Conservation (phyloP, 2,329 filamentous ascomycete species). For the Aspergillus pseudoterreus region DNA sequence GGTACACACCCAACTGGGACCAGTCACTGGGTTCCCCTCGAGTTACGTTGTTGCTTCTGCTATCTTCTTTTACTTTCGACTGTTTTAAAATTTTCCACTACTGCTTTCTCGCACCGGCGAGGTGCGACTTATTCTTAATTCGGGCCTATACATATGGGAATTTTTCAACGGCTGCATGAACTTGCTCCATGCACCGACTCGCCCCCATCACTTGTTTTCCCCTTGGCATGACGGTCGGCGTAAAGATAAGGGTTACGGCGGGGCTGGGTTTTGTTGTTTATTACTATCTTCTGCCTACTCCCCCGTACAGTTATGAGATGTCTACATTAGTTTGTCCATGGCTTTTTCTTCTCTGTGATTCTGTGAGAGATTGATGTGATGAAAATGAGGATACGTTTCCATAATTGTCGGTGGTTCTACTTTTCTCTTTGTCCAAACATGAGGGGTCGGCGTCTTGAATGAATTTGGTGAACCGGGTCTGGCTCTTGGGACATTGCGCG, state of each 20-base stretch:
- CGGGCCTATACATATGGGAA: slow-evolving; percentile 37
- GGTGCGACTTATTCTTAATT: slow-evolving; percentile 28
- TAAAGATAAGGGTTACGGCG: slow-evolving; percentile 24
- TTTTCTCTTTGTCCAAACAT: slow-evolving; percentile 20
- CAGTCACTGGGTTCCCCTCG: too few species aligned
- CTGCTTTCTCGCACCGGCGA: slow-evolving; percentile 2
- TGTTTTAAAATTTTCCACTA: slow-evolving; percentile 17
- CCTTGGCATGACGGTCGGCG: slow-evolving; percentile 33
- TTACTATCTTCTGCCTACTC: slow-evolving; percentile 5
- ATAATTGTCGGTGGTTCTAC: slow-evolving; percentile 19
- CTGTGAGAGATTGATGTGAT: slow-evolving; percentile 18
- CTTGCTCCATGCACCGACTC: slow-evolving; percentile 27
- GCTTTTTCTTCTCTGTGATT: slow-evolving; percentile 18
- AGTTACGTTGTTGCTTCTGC: slow-evolving; percentile 17
- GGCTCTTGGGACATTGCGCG: slow-evolving; percentile 15
- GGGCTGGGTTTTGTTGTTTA: slow-evolving; percentile 15
- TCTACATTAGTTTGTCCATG: slow-evolving; percentile 13
- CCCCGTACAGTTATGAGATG: slow-evolving; percentile 3
- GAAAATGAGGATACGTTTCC: slow-evolving; percentile 22
- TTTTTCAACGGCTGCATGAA: slow-evolving; percentile 3
- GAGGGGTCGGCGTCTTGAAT: slow-evolving; percentile 21
- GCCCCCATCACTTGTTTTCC: slow-evolving; percentile 22
- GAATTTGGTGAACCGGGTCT: slow-evolving; percentile 13
- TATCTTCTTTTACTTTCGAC: slow-evolving; percentile 19
- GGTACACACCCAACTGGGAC: too few species aligned